Evolutionary conservation across 2,329 filamentous ascomycete genomes (phyloP), one percentile per base, ranked within the genome.

Genomic region (Botryotinia narcissicola): DNA sequence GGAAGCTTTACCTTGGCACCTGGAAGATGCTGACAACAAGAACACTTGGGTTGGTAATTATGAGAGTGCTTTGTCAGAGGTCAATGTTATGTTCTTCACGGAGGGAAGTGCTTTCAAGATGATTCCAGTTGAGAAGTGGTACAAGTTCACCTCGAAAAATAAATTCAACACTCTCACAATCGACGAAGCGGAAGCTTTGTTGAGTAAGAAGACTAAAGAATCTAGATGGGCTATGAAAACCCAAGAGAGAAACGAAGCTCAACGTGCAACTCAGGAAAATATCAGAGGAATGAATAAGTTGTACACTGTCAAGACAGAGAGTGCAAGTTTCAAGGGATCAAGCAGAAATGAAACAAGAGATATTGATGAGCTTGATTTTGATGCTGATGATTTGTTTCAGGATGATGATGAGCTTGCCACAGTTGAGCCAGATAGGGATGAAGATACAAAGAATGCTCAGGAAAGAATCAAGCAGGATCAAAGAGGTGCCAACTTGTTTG

Each of bases 11-110:
- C 96, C 96, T 9, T 99, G 96, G 96, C 95, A 98, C 81, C 83
- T 99, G 51, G 96, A 99, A 81, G 96, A 99, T 81, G 97, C 95
- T 59, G 95, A 99, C 79, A 94, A 94, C 76, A 97, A 95, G 82
- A 95, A 97, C 78, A 92, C 93, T 4, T 98, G 95, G 94, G 91
- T 96, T 48, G 96, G 95, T 62, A 92, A 91, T 73, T 98, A 98
- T 78, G 93, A 98, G 79, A 92, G 92, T 40, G 93, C 94, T 29
- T 87, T 98, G 54, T 97, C 95, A 0, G 91, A 95, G 78, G 91
- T 93, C 70, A 93, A 94, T 69, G 91, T 97, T 76, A 91, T 97
- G 71, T 88, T 95, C 57, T 87, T 93, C 61, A 91, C 94, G 48
- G 88, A 90, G 54, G 87, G 89, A 16, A 86, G 86, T 2, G 89